These are phyloP conservation scores for Fomes fomentarius DNA, from an alignment of 1,284 basidiomycete genomes.

Conservation along the genomic window DNA sequence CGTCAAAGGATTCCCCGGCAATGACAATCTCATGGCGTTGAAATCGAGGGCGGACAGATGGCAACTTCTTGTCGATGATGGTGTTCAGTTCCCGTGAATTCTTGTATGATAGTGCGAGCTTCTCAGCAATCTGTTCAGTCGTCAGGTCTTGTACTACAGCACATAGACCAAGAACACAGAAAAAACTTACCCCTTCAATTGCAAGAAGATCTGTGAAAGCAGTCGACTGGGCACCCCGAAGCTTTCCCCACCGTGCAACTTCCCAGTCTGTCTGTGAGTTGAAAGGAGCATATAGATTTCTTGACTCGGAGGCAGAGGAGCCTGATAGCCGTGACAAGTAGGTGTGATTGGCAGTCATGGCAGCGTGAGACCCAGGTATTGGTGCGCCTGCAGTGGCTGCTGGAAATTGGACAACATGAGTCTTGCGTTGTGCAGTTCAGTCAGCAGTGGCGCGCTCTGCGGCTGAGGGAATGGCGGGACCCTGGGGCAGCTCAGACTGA, in stretches of 20 bases:
- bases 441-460: background rate
- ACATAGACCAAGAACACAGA: background rate
- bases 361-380: too few species aligned
- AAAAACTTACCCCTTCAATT: conserved; percentile 22
- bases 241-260: conserved; percentile 26
- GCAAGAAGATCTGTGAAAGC: conserved; percentile 22
- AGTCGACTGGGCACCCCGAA: conserved; percentile 19
- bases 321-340: too few species aligned
- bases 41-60: conserved; percentile 30
- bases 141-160: background rate
- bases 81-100: conserved; percentile 26
- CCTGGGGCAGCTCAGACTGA: background rate
- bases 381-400: background rate
- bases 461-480: background rate
- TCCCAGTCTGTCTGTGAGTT: conserved; percentile 22
- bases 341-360: too few species aligned
- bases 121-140: conserved; percentile 1
- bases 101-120: conserved; percentile 33
- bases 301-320: too few species aligned
- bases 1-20: conserved; percentile 16
- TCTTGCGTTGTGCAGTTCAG: background rate
- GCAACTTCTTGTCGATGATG: conserved; percentile 12
- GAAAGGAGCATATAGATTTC: conserved; percentile 18
- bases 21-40: conserved; percentile 22
- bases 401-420: background rate